Evolutionary conservation across 257 asterid genomes (phyloP).

Genomic region (Solanum infundibuliforme): DNA sequence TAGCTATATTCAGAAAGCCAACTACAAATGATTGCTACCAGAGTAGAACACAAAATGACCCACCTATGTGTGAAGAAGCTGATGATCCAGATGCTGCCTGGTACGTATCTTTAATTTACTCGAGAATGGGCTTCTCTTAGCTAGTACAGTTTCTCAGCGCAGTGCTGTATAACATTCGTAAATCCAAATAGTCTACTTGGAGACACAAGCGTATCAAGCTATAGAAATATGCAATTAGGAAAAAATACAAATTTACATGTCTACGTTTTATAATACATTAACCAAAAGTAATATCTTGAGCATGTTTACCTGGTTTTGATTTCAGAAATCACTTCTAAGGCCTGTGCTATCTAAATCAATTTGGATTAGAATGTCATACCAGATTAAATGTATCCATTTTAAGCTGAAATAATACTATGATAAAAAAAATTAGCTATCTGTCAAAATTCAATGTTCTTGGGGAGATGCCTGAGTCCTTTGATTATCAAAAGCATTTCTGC

Average conservation of each 20-base stretch:
- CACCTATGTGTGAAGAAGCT: slow-evolving; percentile 20
- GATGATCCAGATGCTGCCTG: slow-evolving; percentile 32
- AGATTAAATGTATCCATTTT: not conserved
- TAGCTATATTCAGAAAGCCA: slow-evolving; percentile 22
- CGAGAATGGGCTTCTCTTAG: not conserved
- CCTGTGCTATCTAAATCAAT: not conserved
- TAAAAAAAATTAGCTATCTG: not conserved
- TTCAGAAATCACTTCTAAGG: not conserved
- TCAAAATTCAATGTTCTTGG: not conserved
- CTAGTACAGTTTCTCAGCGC: not conserved
- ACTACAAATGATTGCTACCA: slow-evolving; percentile 24
- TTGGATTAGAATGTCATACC: not conserved
- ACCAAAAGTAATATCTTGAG: not conserved
- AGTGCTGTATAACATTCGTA: not conserved
- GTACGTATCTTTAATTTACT: not conserved
- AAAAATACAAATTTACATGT: not conserved
- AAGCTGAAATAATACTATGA: not conserved
- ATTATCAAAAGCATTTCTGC: not conserved
- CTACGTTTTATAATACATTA: not conserved
- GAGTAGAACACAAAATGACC: slow-evolving; percentile 19
- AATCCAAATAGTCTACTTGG: not conserved
- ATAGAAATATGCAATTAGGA: not conserved
- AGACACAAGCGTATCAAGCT: not conserved
- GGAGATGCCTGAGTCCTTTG: not conserved
- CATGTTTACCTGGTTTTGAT: not conserved